phyloP scores from a whole-genome alignment of 192 early-diverging fungal species.

The Spizellomyces punctatus region DNA sequence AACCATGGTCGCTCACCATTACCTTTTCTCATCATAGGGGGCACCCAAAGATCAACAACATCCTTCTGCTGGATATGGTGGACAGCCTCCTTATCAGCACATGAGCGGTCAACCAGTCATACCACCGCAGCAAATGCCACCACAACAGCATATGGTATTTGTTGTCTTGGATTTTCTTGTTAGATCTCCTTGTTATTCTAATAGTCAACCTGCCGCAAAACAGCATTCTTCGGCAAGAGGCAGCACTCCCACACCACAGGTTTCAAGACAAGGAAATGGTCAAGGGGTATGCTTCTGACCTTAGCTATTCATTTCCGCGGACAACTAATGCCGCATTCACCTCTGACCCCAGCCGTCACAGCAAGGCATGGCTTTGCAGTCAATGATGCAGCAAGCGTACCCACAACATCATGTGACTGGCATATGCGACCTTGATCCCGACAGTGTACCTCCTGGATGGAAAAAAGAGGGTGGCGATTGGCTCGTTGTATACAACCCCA shows the following conservation, averaged over 20 bases:
- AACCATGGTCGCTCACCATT: not conserved
- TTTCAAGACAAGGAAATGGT: not conserved
- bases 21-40: not conserved
- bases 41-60: conserved; percentile 13
- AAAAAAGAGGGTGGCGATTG: conserved; percentile 86
- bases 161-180: no score
- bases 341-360: conserved; percentile 3
- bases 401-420: conserved; percentile 42
- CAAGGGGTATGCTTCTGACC: not conserved
- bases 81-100: conserved; percentile 1
- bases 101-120: conserved; percentile 2
- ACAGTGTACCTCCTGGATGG: conserved; percentile 66
- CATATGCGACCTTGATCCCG: conserved; percentile 78
- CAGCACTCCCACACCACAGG: not conserved
- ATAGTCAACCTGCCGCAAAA: no score
- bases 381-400: conserved; percentile 11
- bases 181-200: no score
- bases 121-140: conserved; percentile 7
- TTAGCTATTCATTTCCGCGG: no score
- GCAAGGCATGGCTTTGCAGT: conserved; percentile 5
- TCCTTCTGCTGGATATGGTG: not conserved
- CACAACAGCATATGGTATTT: not conserved
- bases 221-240: not conserved
- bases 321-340: not conserved
- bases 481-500: conserved; percentile 71